These are phyloP conservation scores for Aspergillus funiculosus DNA, from an alignment of 495 filamentous ascomycete genomes.

Conservation along the genomic window DNA sequence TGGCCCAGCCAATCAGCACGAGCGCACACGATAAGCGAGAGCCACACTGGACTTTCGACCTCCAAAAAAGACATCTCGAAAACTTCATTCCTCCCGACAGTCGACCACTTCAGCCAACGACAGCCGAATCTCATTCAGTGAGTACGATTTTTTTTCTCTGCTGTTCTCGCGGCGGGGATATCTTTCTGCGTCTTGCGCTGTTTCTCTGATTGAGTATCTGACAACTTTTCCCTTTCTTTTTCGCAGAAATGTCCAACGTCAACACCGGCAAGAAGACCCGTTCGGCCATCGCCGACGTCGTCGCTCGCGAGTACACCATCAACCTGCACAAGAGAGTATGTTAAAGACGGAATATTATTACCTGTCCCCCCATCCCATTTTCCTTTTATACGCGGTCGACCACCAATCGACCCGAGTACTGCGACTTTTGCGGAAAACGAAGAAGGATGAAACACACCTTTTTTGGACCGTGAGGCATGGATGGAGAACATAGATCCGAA, in stretches of 20 bases:
- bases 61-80: conserved; percentile 28
- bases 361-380: not conserved
- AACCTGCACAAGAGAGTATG: conserved; percentile 99
- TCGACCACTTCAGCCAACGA: conserved; percentile 43
- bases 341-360: conserved; percentile 31
- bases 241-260: conserved; percentile 65
- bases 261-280: conserved; percentile 65
- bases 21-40: conserved; percentile 38
- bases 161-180: too few species aligned
- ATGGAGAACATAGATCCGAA: conserved; percentile 21
- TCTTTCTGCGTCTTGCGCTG: too few species aligned
- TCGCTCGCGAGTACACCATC: conserved; percentile 99
- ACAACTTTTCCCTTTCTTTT: conserved; percentile 16
- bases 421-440: conserved; percentile 9
- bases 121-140: conserved; percentile 43
- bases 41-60: conserved; percentile 39
- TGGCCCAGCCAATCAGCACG: conserved; percentile 21
- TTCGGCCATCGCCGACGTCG: conserved; percentile 96
- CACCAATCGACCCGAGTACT: conserved; percentile 1
- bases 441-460: conserved; percentile 23
- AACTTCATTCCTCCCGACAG: conserved; percentile 25
- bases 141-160: too few species aligned
- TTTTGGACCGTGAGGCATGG: conserved; percentile 21
- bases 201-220: conserved; percentile 15
- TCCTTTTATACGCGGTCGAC: not conserved